Base-by-base conservation (phyloP, 176 grass and related monocot species). In the Ensete ventricosum region DNA sequence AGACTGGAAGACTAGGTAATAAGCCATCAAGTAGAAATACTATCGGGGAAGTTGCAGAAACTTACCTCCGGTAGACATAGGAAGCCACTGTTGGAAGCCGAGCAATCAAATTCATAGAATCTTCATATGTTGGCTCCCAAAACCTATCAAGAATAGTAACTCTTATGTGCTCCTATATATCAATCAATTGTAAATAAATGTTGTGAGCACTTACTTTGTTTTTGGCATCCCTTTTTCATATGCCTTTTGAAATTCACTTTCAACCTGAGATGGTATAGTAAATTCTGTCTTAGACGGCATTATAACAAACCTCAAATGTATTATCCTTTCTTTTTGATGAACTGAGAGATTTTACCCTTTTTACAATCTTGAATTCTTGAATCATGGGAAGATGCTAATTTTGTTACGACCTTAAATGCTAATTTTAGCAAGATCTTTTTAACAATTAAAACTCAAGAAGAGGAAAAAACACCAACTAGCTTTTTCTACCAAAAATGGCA, bases 91-190 rank as follows among this genome's bases (percentile, higher is more conserved):
- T 76, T 8, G 95, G 86, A 82, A 99, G 84, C 9, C 90, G 86
- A 54, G 95, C 86, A 79, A 99, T 93, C 80, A 99, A 81, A 76
- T 99, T 99, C 87, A 99, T 87, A 69, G 78, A 82, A 80, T 99
- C 95, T 80, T 99, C 95, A 82, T 99, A 99, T 55, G 95, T 99
- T 78, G 95, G 90, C 69, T 99, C 95, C 95, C 90, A 99, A 73
- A 89, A 98, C 78, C 95, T 98, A 87, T 65, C 49, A 78, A 81
- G 64, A 80, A 34, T 9, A 78, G 22, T 54, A 78, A 63, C 73
- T 29, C 17, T 64, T 78, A 60, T 52, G 17, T 82, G 71, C 14
- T 54, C 24, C 76, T 53, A 50, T 70, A 5, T 82, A 79, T 62
- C 8, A 52, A 20, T 53, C 24, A 51, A 14, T 52, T 26, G 10